These are phyloP conservation scores for Heliocybe sulcata DNA, from an alignment of 1,284 basidiomycete species.

Conservation along the genomic window DNA sequence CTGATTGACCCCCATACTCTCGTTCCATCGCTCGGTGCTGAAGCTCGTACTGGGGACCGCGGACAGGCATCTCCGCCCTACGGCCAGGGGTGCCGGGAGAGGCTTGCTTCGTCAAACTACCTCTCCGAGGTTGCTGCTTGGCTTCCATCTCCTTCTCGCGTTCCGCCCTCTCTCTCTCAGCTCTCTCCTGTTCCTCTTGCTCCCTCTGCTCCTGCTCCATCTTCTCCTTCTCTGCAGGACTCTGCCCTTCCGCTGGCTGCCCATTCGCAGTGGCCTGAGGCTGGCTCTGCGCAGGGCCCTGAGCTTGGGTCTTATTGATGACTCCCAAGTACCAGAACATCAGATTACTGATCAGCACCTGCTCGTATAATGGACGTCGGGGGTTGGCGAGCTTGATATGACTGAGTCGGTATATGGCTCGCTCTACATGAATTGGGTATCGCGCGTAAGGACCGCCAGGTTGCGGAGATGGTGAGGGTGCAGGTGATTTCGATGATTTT, in stretches of 20 bases:
- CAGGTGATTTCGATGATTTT: conserved; percentile 65
- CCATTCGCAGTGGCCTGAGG: background rate
- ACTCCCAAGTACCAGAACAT: conserved; percentile 99
- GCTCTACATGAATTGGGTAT: conserved; percentile 97
- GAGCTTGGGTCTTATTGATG: conserved; percentile 77
- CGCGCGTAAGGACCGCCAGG: conserved; percentile 67
- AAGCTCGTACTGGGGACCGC: conserved; percentile 87
- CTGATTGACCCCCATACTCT: conserved; percentile 46
- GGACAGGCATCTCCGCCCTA: conserved; percentile 80
- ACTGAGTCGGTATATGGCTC: conserved; percentile 93
- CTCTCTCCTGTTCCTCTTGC: background rate
- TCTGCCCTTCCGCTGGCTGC: background rate
- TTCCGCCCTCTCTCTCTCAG: conserved; percentile 31
- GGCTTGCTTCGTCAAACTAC: conserved; percentile 38
- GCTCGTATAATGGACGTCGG: conserved; percentile 92
- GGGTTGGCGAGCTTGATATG: conserved; percentile 99
- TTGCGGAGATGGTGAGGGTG: conserved; percentile 56
- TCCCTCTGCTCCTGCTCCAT: conserved; percentile 1
- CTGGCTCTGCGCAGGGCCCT: conserved; percentile 11
- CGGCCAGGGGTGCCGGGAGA: conserved; percentile 56
- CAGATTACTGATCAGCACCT: conserved; percentile 96
- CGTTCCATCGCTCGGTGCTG: conserved; percentile 90
- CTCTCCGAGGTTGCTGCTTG: conserved; percentile 37
- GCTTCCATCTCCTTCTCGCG: conserved; percentile 35
- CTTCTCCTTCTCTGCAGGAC: conserved; percentile 1